A percentile compares a stretch with the other conserved stretches of the same genome.
Evolutionary conservation across 345 rosid genomes (phyloP).

Genomic region (Dipteronia sinensis): DNA sequence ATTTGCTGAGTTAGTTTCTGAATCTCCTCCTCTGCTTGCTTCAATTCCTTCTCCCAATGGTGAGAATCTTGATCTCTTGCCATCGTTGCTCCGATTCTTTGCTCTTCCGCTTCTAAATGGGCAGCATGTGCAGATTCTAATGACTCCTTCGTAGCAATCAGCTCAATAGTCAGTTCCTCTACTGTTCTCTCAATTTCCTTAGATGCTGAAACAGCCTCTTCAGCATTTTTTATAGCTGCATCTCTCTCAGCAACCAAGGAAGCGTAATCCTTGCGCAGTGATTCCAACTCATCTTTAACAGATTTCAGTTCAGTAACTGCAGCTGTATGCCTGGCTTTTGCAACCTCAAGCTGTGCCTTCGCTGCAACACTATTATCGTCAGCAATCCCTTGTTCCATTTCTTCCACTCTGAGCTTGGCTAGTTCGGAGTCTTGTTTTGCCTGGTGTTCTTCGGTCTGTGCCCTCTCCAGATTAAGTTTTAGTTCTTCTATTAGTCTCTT

Average conservation of each 20-base stretch:
- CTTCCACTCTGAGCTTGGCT: slow-evolving; percentile 84
- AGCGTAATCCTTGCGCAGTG: slow-evolving; percentile 52
- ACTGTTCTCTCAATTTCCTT: slow-evolving; percentile 90
- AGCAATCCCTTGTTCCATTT: slow-evolving; percentile 90
- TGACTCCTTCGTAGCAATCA: slow-evolving; percentile 79
- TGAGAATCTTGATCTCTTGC: slow-evolving; percentile 79
- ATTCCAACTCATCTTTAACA: slow-evolving; percentile 69
- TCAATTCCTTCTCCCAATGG: slow-evolving; percentile 82
- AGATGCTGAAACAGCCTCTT: slow-evolving; percentile 62
- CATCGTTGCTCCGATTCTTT: slow-evolving; percentile 79
- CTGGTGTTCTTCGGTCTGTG: slow-evolving; percentile 85
- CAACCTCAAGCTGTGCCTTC: slow-evolving; percentile 94
- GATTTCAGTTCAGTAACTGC: slow-evolving; percentile 73
- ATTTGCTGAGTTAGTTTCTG: slow-evolving; percentile 70
- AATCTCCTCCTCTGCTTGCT: slow-evolving; percentile 85
- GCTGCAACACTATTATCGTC: slow-evolving; percentile 92
- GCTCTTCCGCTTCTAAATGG: slow-evolving; percentile 93
- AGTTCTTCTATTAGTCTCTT: slow-evolving; percentile 85
- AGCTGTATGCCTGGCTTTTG: slow-evolving; percentile 72
- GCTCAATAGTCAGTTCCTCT: slow-evolving; percentile 84
- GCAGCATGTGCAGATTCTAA: slow-evolving; percentile 89
- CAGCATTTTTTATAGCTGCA: slow-evolving; percentile 65
- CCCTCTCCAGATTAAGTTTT: slow-evolving; percentile 85
- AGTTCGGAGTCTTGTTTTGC: slow-evolving; percentile 95
- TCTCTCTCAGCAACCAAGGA: slow-evolving; percentile 61